These are phyloP conservation scores for Jasminum sambac DNA, from an alignment of 257 asterid species.

Conservation along the genomic window DNA sequence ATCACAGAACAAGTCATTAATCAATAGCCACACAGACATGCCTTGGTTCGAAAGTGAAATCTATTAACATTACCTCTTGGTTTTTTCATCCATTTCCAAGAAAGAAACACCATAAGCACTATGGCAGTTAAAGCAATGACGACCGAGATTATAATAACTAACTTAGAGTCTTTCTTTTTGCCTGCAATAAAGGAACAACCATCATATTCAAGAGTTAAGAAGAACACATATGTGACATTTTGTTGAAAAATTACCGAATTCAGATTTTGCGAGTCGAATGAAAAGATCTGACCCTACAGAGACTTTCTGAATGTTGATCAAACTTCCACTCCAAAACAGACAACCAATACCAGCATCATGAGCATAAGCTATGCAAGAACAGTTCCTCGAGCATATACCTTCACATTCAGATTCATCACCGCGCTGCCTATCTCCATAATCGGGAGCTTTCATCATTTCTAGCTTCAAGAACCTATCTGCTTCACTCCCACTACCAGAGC, in stretches of 20 bases:
- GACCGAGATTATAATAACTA: slow-evolving; percentile 26
- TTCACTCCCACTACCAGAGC: neutral
- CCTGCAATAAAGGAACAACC: slow-evolving; percentile 30
- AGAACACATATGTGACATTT: neutral
- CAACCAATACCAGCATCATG: slow-evolving; percentile 42
- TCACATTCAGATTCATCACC: too few species aligned
- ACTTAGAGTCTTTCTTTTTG: slow-evolving; percentile 23
- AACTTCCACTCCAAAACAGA: slow-evolving; percentile 44
- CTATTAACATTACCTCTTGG: slow-evolving; percentile 41
- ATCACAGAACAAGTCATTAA: slow-evolving; percentile 21
- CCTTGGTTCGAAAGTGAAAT: neutral
- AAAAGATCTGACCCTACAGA: slow-evolving; percentile 44
- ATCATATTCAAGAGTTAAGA: neutral
- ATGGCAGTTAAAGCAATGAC: slow-evolving; percentile 26
- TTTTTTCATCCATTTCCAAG: slow-evolving; percentile 41
- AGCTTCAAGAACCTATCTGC: slow-evolving; percentile 34
- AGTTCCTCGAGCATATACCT: slow-evolving; percentile 37
- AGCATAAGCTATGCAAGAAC: slow-evolving; percentile 61
- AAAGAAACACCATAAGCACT: slow-evolving; percentile 23
- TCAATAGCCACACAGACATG: neutral
- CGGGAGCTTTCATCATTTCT: slow-evolving; percentile 40
- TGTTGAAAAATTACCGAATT: slow-evolving; percentile 39
- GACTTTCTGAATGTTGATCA: slow-evolving; percentile 51
- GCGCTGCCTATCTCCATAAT: too few species aligned
- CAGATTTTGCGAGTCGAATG: slow-evolving; percentile 50